Evolutionary conservation across 208 protist species (phyloP), one percentile per base, ranked within the genome.

Genomic region (Crithidia thermophila): DNA sequence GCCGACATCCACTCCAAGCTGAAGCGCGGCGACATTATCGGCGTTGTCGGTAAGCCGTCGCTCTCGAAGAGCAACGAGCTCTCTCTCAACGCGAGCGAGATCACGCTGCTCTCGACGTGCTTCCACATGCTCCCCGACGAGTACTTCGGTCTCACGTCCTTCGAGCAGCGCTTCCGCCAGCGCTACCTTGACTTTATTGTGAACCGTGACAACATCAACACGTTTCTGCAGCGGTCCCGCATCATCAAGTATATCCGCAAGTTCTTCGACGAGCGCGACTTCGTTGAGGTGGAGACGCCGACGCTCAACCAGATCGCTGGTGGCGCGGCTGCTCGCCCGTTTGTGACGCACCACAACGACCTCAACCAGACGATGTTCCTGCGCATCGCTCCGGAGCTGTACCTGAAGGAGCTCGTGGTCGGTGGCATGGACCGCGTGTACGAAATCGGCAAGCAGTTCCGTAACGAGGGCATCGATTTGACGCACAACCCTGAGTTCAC

Each of bases 401-500:
- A 99, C 88, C 87, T 99, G 28, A 99, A 99, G 83, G 93, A 98
- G 84, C 90, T 99, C 2, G 89, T 99, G 34, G 95, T 99, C 13
- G 99, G 99, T 34, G 99, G 99, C 20, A 79, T 99, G 52, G 98
- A 99, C 77, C 88, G 99, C 47, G 99, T 99, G 10, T 99, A 99
- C 77, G 99, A 99, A 79, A 96, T 99, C 50, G 99, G 99, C 61
- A 98, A 98, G 57, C 97, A 99, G 72, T 99, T 99, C 88, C 88
- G 99, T 67, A 99, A 99, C 82, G 99, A 99, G 75, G 94, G 93
- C 43, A 98, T 98, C 53, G 97, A 98, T 57, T 75, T 97, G 43
- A 97, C 94, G n/a, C 99, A 99, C 90, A 99, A 99, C 88, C 99
- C 99, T 39, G 99, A 99, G 81, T 99, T 99, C 82, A 99, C 99